These are phyloP conservation scores for Russula virescens DNA, from an alignment of 768 basidiomycete species.

Conservation along the genomic window DNA sequence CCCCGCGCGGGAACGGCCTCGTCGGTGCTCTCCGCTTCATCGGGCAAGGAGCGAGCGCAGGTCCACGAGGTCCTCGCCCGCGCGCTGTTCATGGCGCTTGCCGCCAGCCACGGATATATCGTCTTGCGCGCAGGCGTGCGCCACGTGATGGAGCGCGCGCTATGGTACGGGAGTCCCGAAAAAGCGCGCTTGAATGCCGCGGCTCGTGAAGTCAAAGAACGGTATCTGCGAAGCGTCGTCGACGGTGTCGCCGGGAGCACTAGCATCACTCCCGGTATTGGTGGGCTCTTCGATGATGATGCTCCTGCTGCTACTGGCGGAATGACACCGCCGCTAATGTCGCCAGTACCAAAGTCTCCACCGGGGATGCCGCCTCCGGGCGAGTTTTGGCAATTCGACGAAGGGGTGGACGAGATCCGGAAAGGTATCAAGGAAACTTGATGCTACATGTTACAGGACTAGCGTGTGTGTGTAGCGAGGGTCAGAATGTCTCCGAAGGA, in stretches of 20 bases:
- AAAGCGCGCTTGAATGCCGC: slow-evolving; percentile 49
- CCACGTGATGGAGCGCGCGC: slow-evolving; percentile 64
- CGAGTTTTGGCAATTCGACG: slow-evolving; percentile 66
- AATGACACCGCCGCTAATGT: neutral
- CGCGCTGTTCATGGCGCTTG: slow-evolving; percentile 53
- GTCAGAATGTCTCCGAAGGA: too few species aligned
- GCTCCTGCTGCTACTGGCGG: neutral
- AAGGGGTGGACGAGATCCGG: slow-evolving; percentile 67
- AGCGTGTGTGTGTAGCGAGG: too few species aligned
- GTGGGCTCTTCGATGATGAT: neutral
- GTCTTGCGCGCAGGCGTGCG: slow-evolving; percentile 56
- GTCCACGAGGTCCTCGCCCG: slow-evolving; percentile 26
- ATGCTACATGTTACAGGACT: neutral
- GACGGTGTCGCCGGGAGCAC: slow-evolving; percentile 20
- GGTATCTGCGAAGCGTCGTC: slow-evolving; percentile 34
- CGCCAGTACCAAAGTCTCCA: neutral
- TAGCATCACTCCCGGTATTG: slow-evolving; percentile 16
- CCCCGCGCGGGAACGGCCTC: slow-evolving; percentile 29
- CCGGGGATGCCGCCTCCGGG: slow-evolving; percentile 1
- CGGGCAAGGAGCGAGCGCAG: neutral
- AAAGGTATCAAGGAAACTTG: slow-evolving; percentile 52
- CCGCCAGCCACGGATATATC: slow-evolving; percentile 84
- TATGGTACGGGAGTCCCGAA: slow-evolving; percentile 73
- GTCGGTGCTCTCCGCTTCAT: slow-evolving; percentile 25
- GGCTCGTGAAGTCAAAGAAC: slow-evolving; percentile 49